Percentiles rank a stretch among this genome's conserved stretches.
These are phyloP conservation scores for Chlamydomonas sp. DNA, from an alignment of 139 green algal species.

Conservation along the genomic window DNA sequence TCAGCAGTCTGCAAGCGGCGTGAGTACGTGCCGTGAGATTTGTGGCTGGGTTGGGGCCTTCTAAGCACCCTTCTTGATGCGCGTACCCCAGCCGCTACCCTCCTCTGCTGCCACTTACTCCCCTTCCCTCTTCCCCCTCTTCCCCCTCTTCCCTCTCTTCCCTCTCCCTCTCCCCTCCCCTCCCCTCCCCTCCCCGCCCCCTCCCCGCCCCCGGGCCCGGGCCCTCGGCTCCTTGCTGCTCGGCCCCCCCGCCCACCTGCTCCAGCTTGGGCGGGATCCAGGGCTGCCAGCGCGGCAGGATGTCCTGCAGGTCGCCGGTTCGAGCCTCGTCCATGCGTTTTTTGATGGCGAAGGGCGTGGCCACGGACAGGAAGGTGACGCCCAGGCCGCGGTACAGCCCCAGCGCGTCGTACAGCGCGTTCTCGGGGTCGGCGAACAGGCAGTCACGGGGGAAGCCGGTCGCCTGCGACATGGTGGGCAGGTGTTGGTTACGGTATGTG, in stretches of 20 bases:
- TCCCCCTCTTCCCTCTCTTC: not conserved
- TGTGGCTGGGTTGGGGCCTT: not conserved
- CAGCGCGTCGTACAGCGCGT: slow-evolving; percentile 77
- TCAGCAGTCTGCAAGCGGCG: no score
- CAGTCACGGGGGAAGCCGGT: slow-evolving; percentile 77
- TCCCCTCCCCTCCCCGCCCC: no score
- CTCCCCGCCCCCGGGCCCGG: no score
- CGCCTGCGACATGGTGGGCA: slow-evolving; percentile 21
- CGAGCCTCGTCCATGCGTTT: slow-evolving; percentile 51
- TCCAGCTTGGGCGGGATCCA: slow-evolving; percentile 73
- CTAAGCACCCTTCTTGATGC: not conserved
- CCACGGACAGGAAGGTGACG: slow-evolving; percentile 39
- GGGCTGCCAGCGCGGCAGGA: slow-evolving; percentile 72
- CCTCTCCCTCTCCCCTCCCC: not conserved
- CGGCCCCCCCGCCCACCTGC: not conserved
- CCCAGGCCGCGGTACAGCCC: slow-evolving; percentile 68
- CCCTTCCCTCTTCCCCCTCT: no score
- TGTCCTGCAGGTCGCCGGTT: slow-evolving; percentile 65
- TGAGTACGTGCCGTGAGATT: not conserved
- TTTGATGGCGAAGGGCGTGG: slow-evolving; percentile 72
- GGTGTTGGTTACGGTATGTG: not conserved
- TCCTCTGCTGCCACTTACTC: not conserved
- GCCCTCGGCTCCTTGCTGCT: not conserved
- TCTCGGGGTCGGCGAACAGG: slow-evolving; percentile 86
- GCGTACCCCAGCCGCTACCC: not conserved